A percentile compares a stretch with the other conserved stretches of the same genome.
Conservation (phyloP, 2,329 filamentous ascomycete genomes). For the Pseudopyricularia javanii region DNA sequence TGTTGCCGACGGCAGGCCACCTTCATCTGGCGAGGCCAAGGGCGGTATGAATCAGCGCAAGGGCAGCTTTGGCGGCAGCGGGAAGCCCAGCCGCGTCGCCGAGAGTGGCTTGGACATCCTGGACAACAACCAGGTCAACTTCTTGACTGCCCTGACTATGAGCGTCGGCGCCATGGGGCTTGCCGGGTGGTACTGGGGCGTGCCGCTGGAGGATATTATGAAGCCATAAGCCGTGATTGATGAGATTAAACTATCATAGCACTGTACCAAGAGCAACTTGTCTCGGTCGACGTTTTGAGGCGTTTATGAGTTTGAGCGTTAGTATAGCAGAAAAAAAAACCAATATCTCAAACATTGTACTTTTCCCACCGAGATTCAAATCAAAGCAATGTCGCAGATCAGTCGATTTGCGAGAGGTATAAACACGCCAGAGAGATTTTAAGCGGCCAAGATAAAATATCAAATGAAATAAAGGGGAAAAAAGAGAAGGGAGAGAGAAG, state of each 20-base stretch:
- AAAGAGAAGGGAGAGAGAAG: neutral
- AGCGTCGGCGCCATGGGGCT: slow-evolving; percentile 65
- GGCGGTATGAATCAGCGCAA: slow-evolving; percentile 33
- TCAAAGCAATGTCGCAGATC: neutral
- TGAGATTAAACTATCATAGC: neutral
- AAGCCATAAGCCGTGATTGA: slow-evolving; percentile 10
- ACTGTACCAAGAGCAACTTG: neutral
- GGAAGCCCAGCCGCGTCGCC: slow-evolving; percentile 46
- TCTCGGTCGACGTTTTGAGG: neutral
- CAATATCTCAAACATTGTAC: neutral
- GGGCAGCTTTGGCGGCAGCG: slow-evolving; percentile 37
- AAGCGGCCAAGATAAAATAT: neutral
- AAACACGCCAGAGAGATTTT: neutral
- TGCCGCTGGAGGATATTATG: slow-evolving; percentile 34
- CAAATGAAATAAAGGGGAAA: neutral
- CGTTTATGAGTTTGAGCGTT: neutral
- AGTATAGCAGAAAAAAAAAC: neutral
- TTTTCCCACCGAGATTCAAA: neutral
- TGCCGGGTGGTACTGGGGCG: slow-evolving; percentile 47
- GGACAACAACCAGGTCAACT: slow-evolving; percentile 93
- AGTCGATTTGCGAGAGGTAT: neutral
- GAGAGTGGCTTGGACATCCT: slow-evolving; percentile 62
- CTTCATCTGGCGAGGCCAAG: slow-evolving; percentile 32
- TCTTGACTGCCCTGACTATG: slow-evolving; percentile 77
- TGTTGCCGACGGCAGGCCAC: slow-evolving; percentile 15